Percentiles rank a stretch among this genome's conserved stretches.
These are phyloP conservation scores for Cucumis melo DNA, from an alignment of 306 rosid species.

Conservation along the genomic window DNA sequence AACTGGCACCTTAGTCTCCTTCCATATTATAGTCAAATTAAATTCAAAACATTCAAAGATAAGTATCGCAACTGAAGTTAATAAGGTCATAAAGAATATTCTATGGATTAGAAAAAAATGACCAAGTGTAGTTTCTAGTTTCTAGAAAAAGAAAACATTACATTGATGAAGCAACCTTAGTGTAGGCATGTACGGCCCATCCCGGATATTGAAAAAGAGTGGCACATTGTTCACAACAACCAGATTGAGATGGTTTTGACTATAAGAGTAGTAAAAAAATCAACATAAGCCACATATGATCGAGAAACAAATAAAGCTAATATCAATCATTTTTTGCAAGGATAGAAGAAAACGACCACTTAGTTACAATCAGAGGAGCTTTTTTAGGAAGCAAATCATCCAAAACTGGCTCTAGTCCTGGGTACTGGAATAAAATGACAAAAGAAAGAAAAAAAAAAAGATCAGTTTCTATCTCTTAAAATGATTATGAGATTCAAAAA, in stretches of 20 bases:
- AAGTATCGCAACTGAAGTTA: background rate
- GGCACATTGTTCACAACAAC: slow-evolving; percentile 92
- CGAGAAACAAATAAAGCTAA: background rate
- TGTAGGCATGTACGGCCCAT: slow-evolving; percentile 99
- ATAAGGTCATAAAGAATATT: background rate
- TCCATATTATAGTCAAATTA: background rate
- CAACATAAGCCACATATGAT: background rate
- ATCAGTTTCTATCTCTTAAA: background rate
- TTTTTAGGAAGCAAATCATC: slow-evolving; percentile 97
- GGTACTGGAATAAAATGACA: slow-evolving; percentile 45
- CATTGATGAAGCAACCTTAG: slow-evolving; percentile 94
- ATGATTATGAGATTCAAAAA: background rate
- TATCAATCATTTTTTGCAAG: background rate
- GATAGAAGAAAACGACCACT: slow-evolving; percentile 44
- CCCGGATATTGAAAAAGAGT: slow-evolving; percentile 82
- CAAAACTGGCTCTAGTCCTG: slow-evolving; percentile 85
- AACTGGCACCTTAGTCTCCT: background rate
- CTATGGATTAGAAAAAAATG: background rate
- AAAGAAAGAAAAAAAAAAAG: background rate
- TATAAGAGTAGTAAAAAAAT: slow-evolving; percentile 19
- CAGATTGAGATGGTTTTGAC: slow-evolving; percentile 96
- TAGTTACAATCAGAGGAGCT: slow-evolving; percentile 78
- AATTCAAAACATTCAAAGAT: background rate
- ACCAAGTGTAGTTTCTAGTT: background rate
- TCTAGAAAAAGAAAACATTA: slow-evolving; percentile 23